These are phyloP conservation scores for Kurtzmaniella fragi DNA, from an alignment of 805 yeast genomes.

Conservation along the genomic window DNA sequence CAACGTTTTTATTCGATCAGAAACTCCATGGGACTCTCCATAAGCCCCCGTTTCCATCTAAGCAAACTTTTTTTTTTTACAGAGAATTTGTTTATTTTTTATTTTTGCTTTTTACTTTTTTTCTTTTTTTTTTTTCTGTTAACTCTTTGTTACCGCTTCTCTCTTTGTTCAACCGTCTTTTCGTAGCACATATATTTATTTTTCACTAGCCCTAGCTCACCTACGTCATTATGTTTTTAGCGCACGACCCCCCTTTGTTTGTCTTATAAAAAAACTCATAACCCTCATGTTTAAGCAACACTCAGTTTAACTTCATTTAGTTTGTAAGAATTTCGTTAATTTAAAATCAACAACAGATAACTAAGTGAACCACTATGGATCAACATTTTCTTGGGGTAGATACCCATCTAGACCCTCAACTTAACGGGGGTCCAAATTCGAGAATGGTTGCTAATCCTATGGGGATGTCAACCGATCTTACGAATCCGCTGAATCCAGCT, in stretches of 20 bases:
- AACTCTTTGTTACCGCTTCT: no score
- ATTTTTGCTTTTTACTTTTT: no score
- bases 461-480: conserved; percentile 4
- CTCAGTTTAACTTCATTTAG: not conserved
- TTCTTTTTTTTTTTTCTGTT: no score
- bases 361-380: conserved; percentile 6
- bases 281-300: conserved; percentile 1
- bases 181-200: no score
- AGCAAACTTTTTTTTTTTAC: no score
- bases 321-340: not conserved
- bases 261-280: conserved; percentile 3
- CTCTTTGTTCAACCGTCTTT: no score
- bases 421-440: conserved; percentile 6
- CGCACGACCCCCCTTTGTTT: conserved; percentile 2
- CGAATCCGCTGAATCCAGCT: conserved; percentile 10
- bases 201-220: no score
- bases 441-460: not conserved
- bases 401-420: conserved; percentile 12
- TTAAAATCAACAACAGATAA: no score
- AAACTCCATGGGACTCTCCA: no score
- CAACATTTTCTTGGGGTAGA: conserved; percentile 15
- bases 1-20: no score
- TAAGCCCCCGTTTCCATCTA: no score
- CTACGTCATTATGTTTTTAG: not conserved
- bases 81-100: no score